Conservation (phyloP, 139 green algal species). For the Chlorella sorokiniana region DNA sequence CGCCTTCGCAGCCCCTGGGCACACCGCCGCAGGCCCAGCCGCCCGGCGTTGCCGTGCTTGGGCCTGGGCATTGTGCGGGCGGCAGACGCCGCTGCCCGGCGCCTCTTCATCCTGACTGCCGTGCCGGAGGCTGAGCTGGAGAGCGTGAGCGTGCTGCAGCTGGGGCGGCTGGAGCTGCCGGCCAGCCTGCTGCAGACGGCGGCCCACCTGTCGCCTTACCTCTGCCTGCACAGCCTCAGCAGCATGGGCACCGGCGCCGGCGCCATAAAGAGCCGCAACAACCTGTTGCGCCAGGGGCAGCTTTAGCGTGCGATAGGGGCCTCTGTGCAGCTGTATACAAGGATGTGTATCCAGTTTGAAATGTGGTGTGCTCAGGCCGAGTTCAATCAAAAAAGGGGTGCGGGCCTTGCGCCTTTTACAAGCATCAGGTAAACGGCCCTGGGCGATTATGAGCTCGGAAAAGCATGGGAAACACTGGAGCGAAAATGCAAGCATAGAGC, state of each 20-base stretch:
- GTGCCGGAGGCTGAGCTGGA: constrained; percentile 42
- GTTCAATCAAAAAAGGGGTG: no score
- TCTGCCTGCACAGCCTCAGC: constrained; percentile 62
- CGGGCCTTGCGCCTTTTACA: no score
- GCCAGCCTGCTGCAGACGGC: constrained; percentile 56
- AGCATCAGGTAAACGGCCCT: no score
- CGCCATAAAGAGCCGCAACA: constrained; percentile 67
- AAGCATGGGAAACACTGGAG: no score
- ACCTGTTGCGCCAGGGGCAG: constrained; percentile 54
- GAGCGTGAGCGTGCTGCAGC: constrained; percentile 51
- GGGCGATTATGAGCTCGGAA: no score
- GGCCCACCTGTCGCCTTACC: constrained; percentile 55
- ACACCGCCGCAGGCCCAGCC: neutral
- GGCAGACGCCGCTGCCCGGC: constrained; percentile 48
- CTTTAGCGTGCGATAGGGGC: neutral
- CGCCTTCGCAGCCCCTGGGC: neutral
- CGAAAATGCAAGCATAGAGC: no score
- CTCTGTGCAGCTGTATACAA: neutral
- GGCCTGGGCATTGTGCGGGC: constrained; percentile 75
- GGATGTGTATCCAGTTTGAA: neutral
- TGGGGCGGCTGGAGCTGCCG: constrained; percentile 76
- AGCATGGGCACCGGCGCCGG: constrained; percentile 66
- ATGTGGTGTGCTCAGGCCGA: neutral
- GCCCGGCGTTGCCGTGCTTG: constrained; percentile 60
- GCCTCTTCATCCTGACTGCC: constrained; percentile 70